phyloP scores from a whole-genome alignment of 768 basidiomycete genomes.

The Lactarius tabidus region DNA sequence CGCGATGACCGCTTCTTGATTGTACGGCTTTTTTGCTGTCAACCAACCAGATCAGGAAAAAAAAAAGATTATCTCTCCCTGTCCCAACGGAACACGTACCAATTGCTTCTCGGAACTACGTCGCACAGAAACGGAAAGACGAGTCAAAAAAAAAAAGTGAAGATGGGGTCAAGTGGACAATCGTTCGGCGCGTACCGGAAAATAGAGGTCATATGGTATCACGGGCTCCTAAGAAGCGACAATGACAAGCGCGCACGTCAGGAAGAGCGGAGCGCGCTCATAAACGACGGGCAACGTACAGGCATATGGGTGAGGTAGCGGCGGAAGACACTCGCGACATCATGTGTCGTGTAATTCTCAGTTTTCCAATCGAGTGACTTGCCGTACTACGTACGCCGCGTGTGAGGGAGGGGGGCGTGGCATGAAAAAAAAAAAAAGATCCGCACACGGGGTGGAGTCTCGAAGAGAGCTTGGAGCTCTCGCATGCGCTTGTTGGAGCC shows the following conservation, averaged over 20 bases:
- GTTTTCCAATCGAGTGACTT: slow-evolving; percentile 89
- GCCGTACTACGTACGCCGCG: slow-evolving; percentile 68
- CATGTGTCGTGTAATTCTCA: slow-evolving; percentile 87
- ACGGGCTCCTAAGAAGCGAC: slow-evolving; percentile 95
- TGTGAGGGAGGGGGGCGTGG: background rate
- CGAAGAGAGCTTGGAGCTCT: slow-evolving; percentile 88
- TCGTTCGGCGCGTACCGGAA: slow-evolving; percentile 64
- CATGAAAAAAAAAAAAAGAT: background rate
- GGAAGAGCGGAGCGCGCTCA: slow-evolving; percentile 9
- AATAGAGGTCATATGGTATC: slow-evolving; percentile 87
- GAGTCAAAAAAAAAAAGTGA: slow-evolving; percentile 22
- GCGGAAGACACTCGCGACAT: slow-evolving; percentile 94
- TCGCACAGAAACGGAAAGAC: slow-evolving; percentile 10
- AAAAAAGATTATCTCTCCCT: background rate
- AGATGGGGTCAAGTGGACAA: background rate
- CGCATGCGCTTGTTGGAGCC: slow-evolving; percentile 96
- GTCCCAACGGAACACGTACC: slow-evolving; percentile 41
- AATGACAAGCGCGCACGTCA: slow-evolving; percentile 9
- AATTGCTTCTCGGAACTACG: slow-evolving; percentile 74
- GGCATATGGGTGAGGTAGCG: slow-evolving; percentile 97
- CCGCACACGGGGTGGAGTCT: slow-evolving; percentile 78
- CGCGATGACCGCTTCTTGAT: slow-evolving; percentile 67
- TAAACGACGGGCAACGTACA: slow-evolving; percentile 45
- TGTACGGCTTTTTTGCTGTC: slow-evolving; percentile 61
- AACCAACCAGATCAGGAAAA: slow-evolving; percentile 5